Evolutionary conservation across 139 green algal species (phyloP).

Genomic region (Chlorella sorokiniana): DNA sequence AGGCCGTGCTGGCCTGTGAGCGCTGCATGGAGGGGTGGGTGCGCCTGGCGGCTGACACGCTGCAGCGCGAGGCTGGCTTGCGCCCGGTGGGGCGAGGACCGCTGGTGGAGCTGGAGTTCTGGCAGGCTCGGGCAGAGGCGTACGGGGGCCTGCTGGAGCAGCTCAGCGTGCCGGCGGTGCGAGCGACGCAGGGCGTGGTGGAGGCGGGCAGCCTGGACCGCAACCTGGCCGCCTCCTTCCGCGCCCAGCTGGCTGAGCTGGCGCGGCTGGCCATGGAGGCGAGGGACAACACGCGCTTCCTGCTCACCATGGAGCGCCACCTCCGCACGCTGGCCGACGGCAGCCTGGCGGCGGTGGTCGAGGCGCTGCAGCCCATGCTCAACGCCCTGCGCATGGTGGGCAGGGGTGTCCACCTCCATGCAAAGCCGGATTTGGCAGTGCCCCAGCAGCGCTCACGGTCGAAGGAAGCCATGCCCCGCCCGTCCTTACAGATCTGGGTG

Average conservation of each 20-base stretch:
- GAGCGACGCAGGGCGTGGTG: slow-evolving; percentile 64
- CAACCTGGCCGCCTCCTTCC: slow-evolving; percentile 75
- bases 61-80: background rate
- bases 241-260: slow-evolving; percentile 53
- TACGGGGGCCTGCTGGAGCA: slow-evolving; percentile 83
- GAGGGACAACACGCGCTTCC: slow-evolving; percentile 93
- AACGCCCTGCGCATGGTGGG: slow-evolving; percentile 87
- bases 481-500: slow-evolving; percentile 75
- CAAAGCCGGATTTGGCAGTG: too few species aligned
- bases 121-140: slow-evolving; percentile 75
- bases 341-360: slow-evolving; percentile 66
- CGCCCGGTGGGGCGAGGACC: slow-evolving; percentile 44
- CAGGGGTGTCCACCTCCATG: too few species aligned
- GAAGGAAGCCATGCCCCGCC: background rate
- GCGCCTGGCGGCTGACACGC: background rate
- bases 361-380: slow-evolving; percentile 87
- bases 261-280: slow-evolving; percentile 61
- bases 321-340: slow-evolving; percentile 77
- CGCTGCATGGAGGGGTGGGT: slow-evolving; percentile 28
- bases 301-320: slow-evolving; percentile 91
- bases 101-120: slow-evolving; percentile 90
- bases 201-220: slow-evolving; percentile 69
- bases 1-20: slow-evolving; percentile 27
- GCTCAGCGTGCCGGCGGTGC: slow-evolving; percentile 72
- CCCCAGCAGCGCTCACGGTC: too few species aligned